Base-by-base conservation (phyloP, 148 eudicot species). In the Vaccinium myrtillus region DNA sequence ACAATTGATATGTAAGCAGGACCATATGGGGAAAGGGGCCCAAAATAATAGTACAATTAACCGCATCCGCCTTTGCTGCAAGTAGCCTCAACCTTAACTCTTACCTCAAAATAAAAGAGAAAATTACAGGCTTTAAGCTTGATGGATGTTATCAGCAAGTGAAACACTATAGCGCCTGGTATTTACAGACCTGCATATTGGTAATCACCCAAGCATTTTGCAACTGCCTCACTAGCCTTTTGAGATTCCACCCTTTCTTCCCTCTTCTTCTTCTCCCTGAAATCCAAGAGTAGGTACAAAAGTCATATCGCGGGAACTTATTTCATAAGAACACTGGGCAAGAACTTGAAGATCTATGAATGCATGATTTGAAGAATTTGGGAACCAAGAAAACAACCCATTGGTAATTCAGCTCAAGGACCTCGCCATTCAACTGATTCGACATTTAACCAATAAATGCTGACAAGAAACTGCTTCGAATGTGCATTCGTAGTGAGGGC, bases 261-360 rank as follows among this genome's bases (percentile, higher is more conserved):
- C 86, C 82, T 87, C 83, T 94, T 94, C 91, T 94, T 94, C 90
- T 93, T 94, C 91, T 94, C 98, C 85, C 98, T 94, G 88, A 77
- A 90, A 85, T 65, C 50, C 63, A 65, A 49, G 15, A 53, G 50
- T 75, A 12, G 6, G 76, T 78, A 5, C 46, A 12, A 3, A 79
- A 58, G 32, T 53, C 14, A 78, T 7, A 25, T 1, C 1, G 59
- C n/a, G 39, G 27, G 18, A 53, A 39, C n/a, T 63, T 18, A 54
- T 54, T 78, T 36, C 61, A 76, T 46, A 19, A 58, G 19, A 55
- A 2, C 46, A 73, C 36, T 3, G 6, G n/a, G 36, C 12, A 59
- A 23, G 43, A 16, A 81, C 76, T 27, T 6, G 19, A 9, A 81
- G 46, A 53, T 9, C 23, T 0, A 32, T 30, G 12, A 70, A 27